Evolutionary conservation across 225 moss, liverwort and hornwort genomes (phyloP).

Genomic region (Pseudoscleropodium purum): DNA sequence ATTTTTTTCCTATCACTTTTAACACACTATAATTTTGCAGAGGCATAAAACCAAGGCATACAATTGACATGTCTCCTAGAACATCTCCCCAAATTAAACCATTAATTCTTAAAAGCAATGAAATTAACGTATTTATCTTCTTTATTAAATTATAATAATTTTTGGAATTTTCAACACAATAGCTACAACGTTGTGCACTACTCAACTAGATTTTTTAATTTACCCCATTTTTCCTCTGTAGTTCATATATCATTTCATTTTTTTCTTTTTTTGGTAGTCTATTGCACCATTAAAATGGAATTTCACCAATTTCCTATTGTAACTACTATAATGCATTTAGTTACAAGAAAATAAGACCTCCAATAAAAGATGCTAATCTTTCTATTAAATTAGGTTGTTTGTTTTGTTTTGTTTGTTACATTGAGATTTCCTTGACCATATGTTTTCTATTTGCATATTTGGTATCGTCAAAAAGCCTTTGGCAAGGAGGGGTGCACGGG

Average conservation of each 20-base stretch:
- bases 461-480: too few relatives aligned
- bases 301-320: not conserved
- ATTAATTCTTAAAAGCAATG: not conserved
- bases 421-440: too few relatives aligned
- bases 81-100: not conserved
- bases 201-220: not conserved
- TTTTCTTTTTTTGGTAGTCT: accelerated
- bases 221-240: too few relatives aligned
- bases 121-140: not conserved
- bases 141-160: too few relatives aligned
- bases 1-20: not conserved
- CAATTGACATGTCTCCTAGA: accelerated
- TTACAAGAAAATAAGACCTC: not conserved
- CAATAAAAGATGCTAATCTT: not conserved
- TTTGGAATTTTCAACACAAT: not conserved
- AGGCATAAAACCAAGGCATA: accelerated
- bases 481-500: too few relatives aligned
- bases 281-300: not conserved
- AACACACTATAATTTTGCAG: accelerated
- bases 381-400: too few relatives aligned
- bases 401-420: too few relatives aligned
- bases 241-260: not conserved
- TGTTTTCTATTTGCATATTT: too few relatives aligned
- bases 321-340: not conserved
- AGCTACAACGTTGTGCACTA: accelerated